These are phyloP conservation scores for Nemania abortiva DNA, from an alignment of 2,329 filamentous ascomycete genomes.

Conservation along the genomic window DNA sequence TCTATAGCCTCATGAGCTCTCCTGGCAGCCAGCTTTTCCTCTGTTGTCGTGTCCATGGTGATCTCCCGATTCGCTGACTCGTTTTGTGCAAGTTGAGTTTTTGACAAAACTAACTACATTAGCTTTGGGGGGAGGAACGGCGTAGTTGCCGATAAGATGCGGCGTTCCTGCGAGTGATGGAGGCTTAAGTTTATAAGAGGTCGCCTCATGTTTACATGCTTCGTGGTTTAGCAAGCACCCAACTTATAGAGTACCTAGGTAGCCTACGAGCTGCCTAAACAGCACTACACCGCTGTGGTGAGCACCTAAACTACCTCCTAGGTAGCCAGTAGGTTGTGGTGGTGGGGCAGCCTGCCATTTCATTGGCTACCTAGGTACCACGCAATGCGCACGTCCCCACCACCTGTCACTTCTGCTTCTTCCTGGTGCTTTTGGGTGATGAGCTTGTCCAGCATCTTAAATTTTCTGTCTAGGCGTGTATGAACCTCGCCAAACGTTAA, in stretches of 20 bases:
- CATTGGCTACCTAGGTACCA: constrained; percentile 16
- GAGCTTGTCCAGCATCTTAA: constrained; percentile 29
- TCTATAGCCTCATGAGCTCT: constrained; percentile 60
- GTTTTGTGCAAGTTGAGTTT: not conserved
- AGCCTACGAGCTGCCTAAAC: no score
- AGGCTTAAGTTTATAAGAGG: not conserved
- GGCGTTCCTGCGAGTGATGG: not conserved
- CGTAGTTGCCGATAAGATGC: not conserved
- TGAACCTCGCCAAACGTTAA: constrained; percentile 16
- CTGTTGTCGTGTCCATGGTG: constrained; percentile 30
- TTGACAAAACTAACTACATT: not conserved
- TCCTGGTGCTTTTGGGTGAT: not conserved
- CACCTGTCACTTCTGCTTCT: not conserved
- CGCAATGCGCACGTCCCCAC: not conserved
- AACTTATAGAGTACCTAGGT: not conserved
- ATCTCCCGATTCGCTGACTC: constrained; percentile 35
- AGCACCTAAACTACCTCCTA: no score
- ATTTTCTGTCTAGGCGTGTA: constrained; percentile 32
- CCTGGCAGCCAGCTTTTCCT: constrained; percentile 51
- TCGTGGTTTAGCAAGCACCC: no score
- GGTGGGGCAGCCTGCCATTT: not conserved
- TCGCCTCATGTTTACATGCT: not conserved
- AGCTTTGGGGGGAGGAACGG: not conserved
- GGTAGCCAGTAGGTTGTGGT: no score
- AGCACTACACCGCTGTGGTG: no score